These are phyloP conservation scores for Solanum neorickii DNA, from an alignment of 257 asterid species.

Conservation along the genomic window DNA sequence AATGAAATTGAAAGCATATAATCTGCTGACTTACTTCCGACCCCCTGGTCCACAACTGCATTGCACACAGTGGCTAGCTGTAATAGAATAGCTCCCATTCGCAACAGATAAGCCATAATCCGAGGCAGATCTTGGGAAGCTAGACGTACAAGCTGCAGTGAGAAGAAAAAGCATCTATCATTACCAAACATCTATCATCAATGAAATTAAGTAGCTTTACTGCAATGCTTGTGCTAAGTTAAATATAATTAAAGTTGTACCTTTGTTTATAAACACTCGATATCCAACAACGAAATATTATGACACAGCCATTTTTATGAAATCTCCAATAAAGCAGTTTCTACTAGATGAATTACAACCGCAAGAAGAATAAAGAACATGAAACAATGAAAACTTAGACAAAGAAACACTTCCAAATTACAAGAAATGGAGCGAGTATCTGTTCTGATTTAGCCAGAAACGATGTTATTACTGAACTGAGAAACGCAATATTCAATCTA, in stretches of 20 bases:
- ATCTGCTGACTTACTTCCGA: conserved; percentile 53
- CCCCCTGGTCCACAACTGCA: conserved; percentile 96
- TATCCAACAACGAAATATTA: neutral
- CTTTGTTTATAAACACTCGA: neutral
- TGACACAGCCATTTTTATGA: neutral
- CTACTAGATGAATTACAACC: neutral
- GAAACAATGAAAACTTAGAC: neutral
- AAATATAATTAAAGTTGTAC: neutral
- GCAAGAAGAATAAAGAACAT: neutral
- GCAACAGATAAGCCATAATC: conserved; percentile 83
- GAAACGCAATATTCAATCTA: neutral
- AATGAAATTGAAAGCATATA: neutral
- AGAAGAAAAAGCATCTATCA: neutral
- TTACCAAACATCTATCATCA: neutral
- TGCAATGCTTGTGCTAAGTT: neutral
- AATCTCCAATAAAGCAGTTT: neutral
- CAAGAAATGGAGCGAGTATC: neutral
- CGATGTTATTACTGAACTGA: neutral
- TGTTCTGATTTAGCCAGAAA: neutral
- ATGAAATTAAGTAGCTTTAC: neutral
- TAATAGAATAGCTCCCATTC: conserved; percentile 83
- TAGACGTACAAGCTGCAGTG: conserved; percentile 84
- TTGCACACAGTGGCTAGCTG: conserved; percentile 88
- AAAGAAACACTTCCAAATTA: neutral
- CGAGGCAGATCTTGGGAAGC: conserved; percentile 50